Conservation (phyloP, 2,329 filamentous ascomycete species). For the Tolypocladium nubicola region DNA sequence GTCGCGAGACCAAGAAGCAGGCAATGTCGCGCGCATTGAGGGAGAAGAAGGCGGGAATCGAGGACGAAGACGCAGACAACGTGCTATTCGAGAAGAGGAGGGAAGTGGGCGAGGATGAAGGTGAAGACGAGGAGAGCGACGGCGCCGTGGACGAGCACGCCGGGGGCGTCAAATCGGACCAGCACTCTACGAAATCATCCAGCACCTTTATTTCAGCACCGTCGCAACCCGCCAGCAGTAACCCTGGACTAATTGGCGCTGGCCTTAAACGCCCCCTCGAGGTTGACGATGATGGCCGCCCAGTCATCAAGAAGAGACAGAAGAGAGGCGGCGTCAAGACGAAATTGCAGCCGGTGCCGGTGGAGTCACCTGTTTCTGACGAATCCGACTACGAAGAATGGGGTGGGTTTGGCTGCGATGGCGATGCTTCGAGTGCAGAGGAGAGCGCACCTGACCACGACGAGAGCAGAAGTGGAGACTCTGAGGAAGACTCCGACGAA, state of each 20-base stretch:
- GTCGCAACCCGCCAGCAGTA: conserved; percentile 1
- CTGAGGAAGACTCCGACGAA: conserved; percentile 13
- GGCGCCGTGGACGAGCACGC: conserved; percentile 10
- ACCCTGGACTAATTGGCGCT: conserved; percentile 42
- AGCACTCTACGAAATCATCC: conserved; percentile 1
- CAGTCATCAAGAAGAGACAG: conserved; percentile 74
- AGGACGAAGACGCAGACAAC: conserved; percentile 31
- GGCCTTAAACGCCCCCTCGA: conserved; percentile 84
- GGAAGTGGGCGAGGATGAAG: conserved; percentile 18
- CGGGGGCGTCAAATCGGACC: conserved; percentile 3
- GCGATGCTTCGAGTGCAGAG: conserved; percentile 17
- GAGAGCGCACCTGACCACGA: conserved; percentile 15
- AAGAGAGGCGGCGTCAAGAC: conserved; percentile 53
- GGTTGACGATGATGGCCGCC: conserved; percentile 65
- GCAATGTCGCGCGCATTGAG: conserved; percentile 51
- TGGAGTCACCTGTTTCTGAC: conserved; percentile 27
- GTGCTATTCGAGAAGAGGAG: conserved; percentile 38
- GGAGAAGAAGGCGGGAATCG: conserved; percentile 55
- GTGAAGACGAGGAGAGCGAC: conserved; percentile 14
- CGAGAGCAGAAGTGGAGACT: conserved; percentile 14
- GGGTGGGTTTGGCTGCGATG: conserved; percentile 49
- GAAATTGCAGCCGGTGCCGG: conserved; percentile 35
- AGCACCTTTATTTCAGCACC: conserved; percentile 2
- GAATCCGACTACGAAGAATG: conserved; percentile 40
- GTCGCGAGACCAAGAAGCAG: conserved; percentile 61